phyloP scores from a whole-genome alignment of 2,329 filamentous ascomycete species.

The Monosporascus cannonballus region DNA sequence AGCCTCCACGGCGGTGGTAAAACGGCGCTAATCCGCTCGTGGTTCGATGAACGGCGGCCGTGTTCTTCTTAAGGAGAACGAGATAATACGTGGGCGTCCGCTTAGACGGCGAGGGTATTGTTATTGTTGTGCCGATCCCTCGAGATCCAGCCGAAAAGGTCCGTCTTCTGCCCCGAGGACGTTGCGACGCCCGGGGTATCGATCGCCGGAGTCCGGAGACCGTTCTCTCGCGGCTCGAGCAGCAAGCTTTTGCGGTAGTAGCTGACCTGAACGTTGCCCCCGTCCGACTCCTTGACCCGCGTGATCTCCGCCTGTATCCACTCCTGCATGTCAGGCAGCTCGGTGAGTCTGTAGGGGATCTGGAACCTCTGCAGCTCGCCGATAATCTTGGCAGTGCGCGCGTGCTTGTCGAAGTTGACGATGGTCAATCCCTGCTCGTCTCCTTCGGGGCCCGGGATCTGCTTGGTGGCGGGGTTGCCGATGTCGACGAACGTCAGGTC shows the following conservation, averaged over 20 bases:
- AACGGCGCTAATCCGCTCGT: not conserved
- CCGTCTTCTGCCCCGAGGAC: constrained; percentile 26
- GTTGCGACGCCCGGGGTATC: constrained; percentile 10
- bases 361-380: constrained; percentile 95
- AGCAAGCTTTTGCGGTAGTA: constrained; percentile 79
- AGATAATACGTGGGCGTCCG: not conserved
- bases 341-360: constrained; percentile 77
- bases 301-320: constrained; percentile 83
- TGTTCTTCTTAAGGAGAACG: not conserved
- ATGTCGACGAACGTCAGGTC: constrained; percentile 95
- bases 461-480: constrained; percentile 81
- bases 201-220: constrained; percentile 27
- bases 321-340: constrained; percentile 83
- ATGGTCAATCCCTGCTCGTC: constrained; percentile 66
- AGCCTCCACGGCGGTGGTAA: not conserved
- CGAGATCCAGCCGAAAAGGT: constrained; percentile 47
- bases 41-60: constrained; percentile 1
- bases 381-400: constrained; percentile 90
- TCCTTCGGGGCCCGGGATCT: constrained; percentile 51
- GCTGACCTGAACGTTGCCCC: constrained; percentile 51
- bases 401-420: constrained; percentile 98
- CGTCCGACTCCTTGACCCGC: constrained; percentile 59
- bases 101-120: constrained; percentile 16
- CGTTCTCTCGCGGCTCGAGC: constrained; percentile 66
- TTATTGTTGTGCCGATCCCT: constrained; percentile 33